Percentiles rank a stretch among this genome's conserved stretches.
Conservation (phyloP, 2,329 filamentous ascomycete species). For the Colletotrichum tropicicola region DNA sequence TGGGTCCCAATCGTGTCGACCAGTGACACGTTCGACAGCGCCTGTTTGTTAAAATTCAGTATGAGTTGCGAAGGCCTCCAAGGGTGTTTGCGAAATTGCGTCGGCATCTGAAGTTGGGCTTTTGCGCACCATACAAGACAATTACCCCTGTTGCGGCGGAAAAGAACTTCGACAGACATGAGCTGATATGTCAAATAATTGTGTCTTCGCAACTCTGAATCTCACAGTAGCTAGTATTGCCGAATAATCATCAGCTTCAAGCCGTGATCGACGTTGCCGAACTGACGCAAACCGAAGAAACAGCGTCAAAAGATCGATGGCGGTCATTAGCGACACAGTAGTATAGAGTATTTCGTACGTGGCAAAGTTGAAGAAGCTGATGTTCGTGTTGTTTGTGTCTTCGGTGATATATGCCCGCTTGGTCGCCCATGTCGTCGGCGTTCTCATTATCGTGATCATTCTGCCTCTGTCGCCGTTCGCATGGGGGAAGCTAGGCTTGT, state of each 20-base stretch:
- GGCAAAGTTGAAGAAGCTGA: conserved; percentile 19
- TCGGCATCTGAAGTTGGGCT: background rate
- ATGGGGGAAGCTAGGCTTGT: no score
- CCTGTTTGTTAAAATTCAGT: background rate
- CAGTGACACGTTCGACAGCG: background rate
- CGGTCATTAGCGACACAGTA: conserved; percentile 1
- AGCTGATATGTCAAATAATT: background rate
- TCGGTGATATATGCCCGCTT: conserved; percentile 5
- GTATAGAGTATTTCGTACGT: conserved; percentile 7
- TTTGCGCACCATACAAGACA: background rate
- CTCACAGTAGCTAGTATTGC: conserved; percentile 8
- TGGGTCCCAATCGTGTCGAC: conserved; percentile 20
- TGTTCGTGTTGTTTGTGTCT: conserved; percentile 3
- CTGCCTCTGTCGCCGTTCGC: no score
- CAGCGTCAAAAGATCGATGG: conserved; percentile 3
- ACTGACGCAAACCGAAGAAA: conserved; percentile 1
- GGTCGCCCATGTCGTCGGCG: no score
- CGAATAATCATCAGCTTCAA: conserved; percentile 4
- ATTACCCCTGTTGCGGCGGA: background rate
- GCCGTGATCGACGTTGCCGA: background rate
- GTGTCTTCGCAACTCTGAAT: background rate
- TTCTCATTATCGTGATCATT: no score
- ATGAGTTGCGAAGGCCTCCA: background rate
- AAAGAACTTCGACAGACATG: background rate
- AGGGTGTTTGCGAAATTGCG: background rate